A percentile compares a stretch with the other conserved stretches of the same genome.
Evolutionary conservation across 495 filamentous ascomycete genomes (phyloP).

Genomic region (Terfezia claveryi): DNA sequence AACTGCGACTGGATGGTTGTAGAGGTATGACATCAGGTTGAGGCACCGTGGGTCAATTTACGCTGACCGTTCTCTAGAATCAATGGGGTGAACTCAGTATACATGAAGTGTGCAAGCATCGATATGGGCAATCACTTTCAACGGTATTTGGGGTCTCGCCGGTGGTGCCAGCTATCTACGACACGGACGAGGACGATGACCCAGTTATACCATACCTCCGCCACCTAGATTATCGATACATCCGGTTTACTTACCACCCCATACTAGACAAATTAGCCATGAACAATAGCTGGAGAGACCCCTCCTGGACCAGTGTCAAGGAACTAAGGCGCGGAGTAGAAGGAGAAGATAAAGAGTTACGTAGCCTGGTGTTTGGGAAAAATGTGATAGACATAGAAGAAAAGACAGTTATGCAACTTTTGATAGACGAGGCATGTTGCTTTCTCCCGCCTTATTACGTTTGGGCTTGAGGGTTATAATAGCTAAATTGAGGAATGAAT

Average conservation of each 20-base stretch:
- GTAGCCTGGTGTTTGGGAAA: constrained; percentile 66
- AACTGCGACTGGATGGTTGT: constrained; percentile 79
- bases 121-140: constrained; percentile 62
- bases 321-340: constrained; percentile 65
- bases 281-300: constrained; percentile 80
- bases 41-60: no score
- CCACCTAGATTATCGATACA: constrained; percentile 74
- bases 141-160: constrained; percentile 57
- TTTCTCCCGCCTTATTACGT: background rate
- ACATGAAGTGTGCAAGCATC: constrained; percentile 38
- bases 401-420: constrained; percentile 57
- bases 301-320: constrained; percentile 58
- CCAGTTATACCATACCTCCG: constrained; percentile 49
- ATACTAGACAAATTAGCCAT: constrained; percentile 68
- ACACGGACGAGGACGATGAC: constrained; percentile 68
- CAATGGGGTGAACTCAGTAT: constrained; percentile 84
- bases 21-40: constrained; percentile 28
- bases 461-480: background rate
- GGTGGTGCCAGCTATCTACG: constrained; percentile 27
- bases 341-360: constrained; percentile 63
- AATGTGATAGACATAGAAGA: constrained; percentile 84
- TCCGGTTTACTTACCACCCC: constrained; percentile 80
- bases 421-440: constrained; percentile 61
- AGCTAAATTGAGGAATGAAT: background rate
- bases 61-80: constrained; percentile 30